Evolutionary conservation across 2,329 filamentous ascomycete genomes (phyloP).

Genomic region (Claviceps quebecensis): DNA sequence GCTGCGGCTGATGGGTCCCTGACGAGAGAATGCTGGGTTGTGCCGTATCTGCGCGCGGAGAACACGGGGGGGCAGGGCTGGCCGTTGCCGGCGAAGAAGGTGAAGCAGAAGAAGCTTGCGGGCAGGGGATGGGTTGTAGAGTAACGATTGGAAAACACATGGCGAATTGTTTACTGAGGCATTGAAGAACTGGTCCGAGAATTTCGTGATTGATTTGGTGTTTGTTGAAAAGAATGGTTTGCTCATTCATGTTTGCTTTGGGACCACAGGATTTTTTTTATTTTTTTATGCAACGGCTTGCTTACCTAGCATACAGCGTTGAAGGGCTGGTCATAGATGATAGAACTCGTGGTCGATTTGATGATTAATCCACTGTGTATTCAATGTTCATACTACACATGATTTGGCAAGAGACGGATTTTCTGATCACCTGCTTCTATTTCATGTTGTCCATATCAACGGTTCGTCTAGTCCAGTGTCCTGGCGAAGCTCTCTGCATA

Average conservation of each 20-base stretch:
- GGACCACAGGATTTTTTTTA: not conserved
- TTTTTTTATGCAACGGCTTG: not conserved
- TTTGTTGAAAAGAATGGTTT: not conserved
- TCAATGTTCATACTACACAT: too few species aligned
- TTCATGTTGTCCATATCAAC: too few species aligned
- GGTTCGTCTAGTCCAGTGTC: too few species aligned
- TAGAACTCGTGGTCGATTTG: too few species aligned
- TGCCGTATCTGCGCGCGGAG: slow-evolving; percentile 62
- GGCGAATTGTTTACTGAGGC: not conserved
- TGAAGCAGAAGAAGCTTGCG: slow-evolving; percentile 61
- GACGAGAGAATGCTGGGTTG: slow-evolving; percentile 66
- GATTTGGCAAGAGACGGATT: too few species aligned
- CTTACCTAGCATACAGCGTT: too few species aligned
- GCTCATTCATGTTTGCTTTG: not conserved
- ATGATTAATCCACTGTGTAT: too few species aligned
- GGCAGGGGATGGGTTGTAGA: slow-evolving; percentile 64
- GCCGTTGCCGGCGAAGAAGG: slow-evolving; percentile 74
- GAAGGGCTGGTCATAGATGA: too few species aligned
- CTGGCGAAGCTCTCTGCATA: too few species aligned
- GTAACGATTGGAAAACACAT: slow-evolving; percentile 13
- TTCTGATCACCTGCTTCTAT: too few species aligned
- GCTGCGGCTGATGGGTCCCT: slow-evolving; percentile 22
- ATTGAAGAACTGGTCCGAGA: not conserved
- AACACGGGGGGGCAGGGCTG: slow-evolving; percentile 56
- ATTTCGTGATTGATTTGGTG: not conserved